phyloP scores from a whole-genome alignment of 371 early-diverging fungal species.

The Mucor mucedo region DNA sequence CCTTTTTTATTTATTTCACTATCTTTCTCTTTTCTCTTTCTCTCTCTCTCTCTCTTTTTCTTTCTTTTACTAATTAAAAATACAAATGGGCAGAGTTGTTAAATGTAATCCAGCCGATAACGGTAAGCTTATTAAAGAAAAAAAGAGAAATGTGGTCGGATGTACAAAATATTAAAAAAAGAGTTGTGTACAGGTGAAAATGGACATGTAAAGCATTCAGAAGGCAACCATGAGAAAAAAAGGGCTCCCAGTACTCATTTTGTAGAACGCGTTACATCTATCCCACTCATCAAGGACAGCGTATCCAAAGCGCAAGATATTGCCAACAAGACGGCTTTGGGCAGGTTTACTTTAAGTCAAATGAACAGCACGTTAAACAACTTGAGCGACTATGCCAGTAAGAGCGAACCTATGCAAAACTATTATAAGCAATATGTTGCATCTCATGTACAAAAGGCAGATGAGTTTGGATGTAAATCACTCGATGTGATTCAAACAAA shows the following conservation, averaged over 20 bases:
- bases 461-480: constrained; percentile 68
- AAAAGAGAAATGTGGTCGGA: constrained; percentile 4
- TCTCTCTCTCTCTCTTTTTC: constrained; percentile 3
- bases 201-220: constrained; percentile 35
- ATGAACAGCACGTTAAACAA: constrained; percentile 49
- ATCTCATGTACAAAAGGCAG: constrained; percentile 61
- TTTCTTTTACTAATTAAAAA: constrained; percentile 1
- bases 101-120: constrained; percentile 15
- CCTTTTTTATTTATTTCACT: not conserved
- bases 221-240: constrained; percentile 18
- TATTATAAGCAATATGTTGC: constrained; percentile 58
- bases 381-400: constrained; percentile 27
- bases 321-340: constrained; percentile 58
- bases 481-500: constrained; percentile 65
- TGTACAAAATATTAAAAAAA: not conserved
- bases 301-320: constrained; percentile 56
- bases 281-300: constrained; percentile 68
- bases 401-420: constrained; percentile 45
- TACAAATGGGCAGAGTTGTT: constrained; percentile 21
- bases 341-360: constrained; percentile 54
- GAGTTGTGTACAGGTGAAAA: constrained; percentile 23
- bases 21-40: not conserved
- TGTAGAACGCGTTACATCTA: constrained; percentile 59
- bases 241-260: constrained; percentile 29
- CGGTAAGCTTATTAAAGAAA: constrained; percentile 27